phyloP scores from a whole-genome alignment of 2,329 filamentous ascomycete species.

The Hirsutella thompsonii region DNA sequence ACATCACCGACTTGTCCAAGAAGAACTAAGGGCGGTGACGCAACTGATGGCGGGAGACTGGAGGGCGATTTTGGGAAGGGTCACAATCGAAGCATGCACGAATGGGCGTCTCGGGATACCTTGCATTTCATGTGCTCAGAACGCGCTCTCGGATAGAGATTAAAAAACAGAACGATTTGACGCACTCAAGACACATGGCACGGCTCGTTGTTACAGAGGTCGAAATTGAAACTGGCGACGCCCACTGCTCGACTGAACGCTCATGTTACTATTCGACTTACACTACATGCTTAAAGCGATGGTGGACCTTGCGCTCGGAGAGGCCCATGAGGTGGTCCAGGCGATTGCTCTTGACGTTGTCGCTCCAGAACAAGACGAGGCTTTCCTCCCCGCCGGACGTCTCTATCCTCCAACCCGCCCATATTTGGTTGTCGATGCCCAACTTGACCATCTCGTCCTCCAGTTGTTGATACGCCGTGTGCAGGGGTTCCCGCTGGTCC shows the following conservation, averaged over 20 bases:
- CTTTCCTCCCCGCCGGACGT: conserved; percentile 19
- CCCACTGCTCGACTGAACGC: not conserved
- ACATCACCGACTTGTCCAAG: conserved; percentile 41
- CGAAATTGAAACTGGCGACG: no score
- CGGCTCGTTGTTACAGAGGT: not conserved
- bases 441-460: conserved; percentile 17
- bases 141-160: conserved; percentile 24
- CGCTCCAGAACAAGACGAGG: conserved; percentile 26
- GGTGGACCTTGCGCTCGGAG: conserved; percentile 9
- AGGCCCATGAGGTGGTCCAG: conserved; percentile 12
- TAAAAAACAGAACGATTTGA: conserved; percentile 23
- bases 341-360: conserved; percentile 20
- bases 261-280: conserved; percentile 1
- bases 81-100: conserved; percentile 24
- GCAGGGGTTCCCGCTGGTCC: conserved; percentile 18
- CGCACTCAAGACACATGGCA: conserved; percentile 8
- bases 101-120: conserved; percentile 43
- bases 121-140: conserved; percentile 35
- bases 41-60: not conserved
- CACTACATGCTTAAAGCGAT: conserved; percentile 13
- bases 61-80: conserved; percentile 11
- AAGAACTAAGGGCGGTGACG: conserved; percentile 27
- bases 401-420: conserved; percentile 29
- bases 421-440: conserved; percentile 18
- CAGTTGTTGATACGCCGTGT: conserved; percentile 18